Conservation (phyloP, 2,329 filamentous ascomycete species). For the Pseudopithomyces chartarum region DNA sequence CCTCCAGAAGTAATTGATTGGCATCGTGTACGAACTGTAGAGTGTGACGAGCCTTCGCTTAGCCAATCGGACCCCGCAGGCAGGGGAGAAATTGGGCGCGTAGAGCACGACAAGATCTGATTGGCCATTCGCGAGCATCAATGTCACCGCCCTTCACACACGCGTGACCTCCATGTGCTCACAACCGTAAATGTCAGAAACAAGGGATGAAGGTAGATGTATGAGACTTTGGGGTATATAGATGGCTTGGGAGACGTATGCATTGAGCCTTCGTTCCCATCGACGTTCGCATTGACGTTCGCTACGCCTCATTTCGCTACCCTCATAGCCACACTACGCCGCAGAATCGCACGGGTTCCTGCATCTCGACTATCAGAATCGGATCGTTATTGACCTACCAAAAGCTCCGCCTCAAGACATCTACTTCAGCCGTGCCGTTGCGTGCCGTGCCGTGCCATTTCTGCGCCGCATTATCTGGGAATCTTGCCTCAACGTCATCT, state of each 20-base stretch:
- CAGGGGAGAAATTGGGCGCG: background rate
- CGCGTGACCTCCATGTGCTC: background rate
- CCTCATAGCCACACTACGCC: too few species aligned
- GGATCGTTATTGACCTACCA: too few species aligned
- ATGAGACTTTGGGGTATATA: background rate
- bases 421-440: too few species aligned
- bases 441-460: too few species aligned
- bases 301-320: background rate
- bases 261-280: background rate
- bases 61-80: background rate
- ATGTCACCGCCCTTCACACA: conserved; percentile 6
- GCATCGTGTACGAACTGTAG: conserved; percentile 1
- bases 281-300: background rate
- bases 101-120: background rate
- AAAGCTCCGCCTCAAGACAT: background rate
- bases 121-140: background rate
- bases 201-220: background rate
- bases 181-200: background rate
- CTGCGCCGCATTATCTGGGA: too few species aligned
- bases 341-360: too few species aligned
- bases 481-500: background rate
- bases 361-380: too few species aligned
- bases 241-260: background rate
- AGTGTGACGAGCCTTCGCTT: conserved; percentile 2
- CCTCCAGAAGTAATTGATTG: background rate